Conservation (phyloP, 345 rosid species). For the Camelina neglecta region DNA sequence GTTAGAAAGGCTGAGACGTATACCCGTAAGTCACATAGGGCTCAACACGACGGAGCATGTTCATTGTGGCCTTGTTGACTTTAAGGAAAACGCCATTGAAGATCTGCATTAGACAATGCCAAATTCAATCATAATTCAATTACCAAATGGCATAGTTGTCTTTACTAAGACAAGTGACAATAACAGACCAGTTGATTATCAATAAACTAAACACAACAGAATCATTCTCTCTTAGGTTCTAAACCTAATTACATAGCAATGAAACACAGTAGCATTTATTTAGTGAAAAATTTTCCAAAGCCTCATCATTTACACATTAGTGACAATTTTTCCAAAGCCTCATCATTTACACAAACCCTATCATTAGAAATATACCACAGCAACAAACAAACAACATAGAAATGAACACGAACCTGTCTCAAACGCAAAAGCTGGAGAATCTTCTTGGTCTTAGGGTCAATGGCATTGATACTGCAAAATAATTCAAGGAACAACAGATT, state of each 20-base stretch:
- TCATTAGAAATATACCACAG: neutral
- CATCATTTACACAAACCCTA: neutral
- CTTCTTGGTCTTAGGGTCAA: slow-evolving; percentile 83
- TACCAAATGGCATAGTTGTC: neutral
- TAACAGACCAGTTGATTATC: neutral
- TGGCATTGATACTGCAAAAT: slow-evolving; percentile 75
- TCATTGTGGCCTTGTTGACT: slow-evolving; percentile 90
- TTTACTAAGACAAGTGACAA: neutral
- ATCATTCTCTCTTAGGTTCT: neutral
- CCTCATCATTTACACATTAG: neutral
- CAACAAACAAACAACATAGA: neutral
- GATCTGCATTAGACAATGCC: slow-evolving; percentile 52
- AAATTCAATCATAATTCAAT: neutral
- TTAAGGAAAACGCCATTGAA: slow-evolving; percentile 92
- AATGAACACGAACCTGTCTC: slow-evolving; percentile 66
- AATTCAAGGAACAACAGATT: neutral
- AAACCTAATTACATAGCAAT: no score
- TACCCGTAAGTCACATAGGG: slow-evolving; percentile 98
- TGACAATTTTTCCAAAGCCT: neutral
- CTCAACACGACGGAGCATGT: slow-evolving; percentile 92
- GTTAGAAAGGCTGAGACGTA: neutral
- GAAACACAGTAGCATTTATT: neutral
- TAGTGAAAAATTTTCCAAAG: neutral
- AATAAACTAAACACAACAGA: neutral
- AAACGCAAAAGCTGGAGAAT: slow-evolving; percentile 93